Conservation (phyloP, 306 rosid genomes). For the Cicer arietinum region DNA sequence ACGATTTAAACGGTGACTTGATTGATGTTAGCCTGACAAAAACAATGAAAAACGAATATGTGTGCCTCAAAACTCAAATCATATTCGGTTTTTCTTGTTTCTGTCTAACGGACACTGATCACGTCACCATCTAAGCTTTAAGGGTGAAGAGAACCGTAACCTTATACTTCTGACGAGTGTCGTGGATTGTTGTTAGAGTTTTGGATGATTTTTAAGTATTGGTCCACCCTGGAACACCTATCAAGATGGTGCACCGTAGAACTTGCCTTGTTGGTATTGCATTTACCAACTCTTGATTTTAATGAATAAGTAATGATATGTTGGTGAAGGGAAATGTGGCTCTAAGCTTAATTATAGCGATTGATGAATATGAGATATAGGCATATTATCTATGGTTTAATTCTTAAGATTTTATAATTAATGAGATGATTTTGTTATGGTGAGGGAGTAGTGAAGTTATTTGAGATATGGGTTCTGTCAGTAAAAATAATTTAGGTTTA, state of each 20-base stretch:
- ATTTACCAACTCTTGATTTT: not conserved
- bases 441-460: slow-evolving; percentile 2
- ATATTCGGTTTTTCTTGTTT: not conserved
- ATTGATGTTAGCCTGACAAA: not conserved
- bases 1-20: not conserved
- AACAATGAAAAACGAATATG: not conserved
- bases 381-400: slow-evolving; percentile 13
- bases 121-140: not conserved
- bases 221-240: not conserved
- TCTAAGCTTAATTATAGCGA: not conserved
- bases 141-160: not conserved
- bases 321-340: not conserved
- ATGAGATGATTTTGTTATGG: slow-evolving; percentile 7
- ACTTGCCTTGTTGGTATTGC: not conserved
- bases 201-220: not conserved
- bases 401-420: slow-evolving; percentile 22
- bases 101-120: not conserved
- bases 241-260: not conserved
- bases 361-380: not conserved
- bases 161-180: not conserved
- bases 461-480: slow-evolving; percentile 2
- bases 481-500: not conserved
- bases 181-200: not conserved
- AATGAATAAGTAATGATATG: slow-evolving; percentile 32
- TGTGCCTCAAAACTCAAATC: not conserved